Conservation (phyloP, 129 eudicot species). For the Flaveria linearis region DNA sequence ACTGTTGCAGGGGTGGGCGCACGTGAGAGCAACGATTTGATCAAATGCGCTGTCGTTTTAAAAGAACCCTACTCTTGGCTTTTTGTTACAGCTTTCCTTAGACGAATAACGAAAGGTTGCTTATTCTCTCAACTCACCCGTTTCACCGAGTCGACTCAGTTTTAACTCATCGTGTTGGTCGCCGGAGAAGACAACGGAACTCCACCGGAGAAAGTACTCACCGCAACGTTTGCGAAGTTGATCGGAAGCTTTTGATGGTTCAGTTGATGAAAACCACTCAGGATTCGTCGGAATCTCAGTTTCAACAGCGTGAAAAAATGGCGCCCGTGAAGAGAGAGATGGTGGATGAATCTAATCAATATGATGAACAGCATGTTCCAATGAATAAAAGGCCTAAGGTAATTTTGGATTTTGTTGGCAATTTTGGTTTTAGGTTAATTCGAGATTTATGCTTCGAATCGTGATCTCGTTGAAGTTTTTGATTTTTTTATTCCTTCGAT, state of each 20-base stretch:
- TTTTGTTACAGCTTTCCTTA: slow-evolving; percentile 31
- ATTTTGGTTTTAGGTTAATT: not conserved
- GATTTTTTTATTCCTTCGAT: not conserved
- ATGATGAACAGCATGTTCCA: slow-evolving; percentile 43
- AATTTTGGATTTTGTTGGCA: not conserved
- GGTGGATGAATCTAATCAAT: slow-evolving; percentile 18
- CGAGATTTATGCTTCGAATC: not conserved
- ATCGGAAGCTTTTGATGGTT: slow-evolving; percentile 43
- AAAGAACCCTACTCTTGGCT: slow-evolving; percentile 29
- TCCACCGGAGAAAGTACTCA: not conserved
- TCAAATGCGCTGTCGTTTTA: slow-evolving; percentile 34
- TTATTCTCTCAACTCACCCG: slow-evolving; percentile 6
- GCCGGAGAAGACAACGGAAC: slow-evolving; percentile 6
- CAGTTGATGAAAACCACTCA: slow-evolving; percentile 55
- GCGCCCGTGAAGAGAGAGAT: slow-evolving; percentile 61
- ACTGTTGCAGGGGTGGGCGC: slow-evolving; percentile 34
- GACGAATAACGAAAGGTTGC: slow-evolving; percentile 1
- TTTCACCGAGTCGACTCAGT: slow-evolving; percentile 36
- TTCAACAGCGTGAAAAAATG: slow-evolving; percentile 40
- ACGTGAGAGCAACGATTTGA: slow-evolving; percentile 30
- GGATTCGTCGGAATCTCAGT: slow-evolving; percentile 39
- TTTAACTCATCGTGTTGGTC: slow-evolving; percentile 7
- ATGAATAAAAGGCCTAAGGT: slow-evolving; percentile 65
- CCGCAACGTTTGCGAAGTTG: not conserved
- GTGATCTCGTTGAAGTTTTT: not conserved